Evolutionary conservation across 1,139 yeast species (phyloP).

Genomic region (Pneumocystis sp.): DNA sequence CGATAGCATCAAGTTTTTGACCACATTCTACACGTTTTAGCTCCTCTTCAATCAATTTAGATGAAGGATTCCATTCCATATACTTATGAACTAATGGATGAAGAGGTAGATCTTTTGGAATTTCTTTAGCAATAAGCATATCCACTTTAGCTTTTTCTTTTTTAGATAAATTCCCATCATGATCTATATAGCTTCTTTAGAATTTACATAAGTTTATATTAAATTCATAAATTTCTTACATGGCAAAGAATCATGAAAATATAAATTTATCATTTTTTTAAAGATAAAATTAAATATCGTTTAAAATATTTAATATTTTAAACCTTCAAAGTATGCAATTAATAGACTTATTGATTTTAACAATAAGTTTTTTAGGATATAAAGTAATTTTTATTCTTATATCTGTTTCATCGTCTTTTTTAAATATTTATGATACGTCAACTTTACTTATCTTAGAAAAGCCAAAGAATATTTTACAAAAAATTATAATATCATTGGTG

Average conservation of each 20-base stretch:
- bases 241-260: not conserved
- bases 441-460: not conserved
- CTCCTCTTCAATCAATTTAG: not conserved
- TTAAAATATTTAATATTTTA: not conserved
- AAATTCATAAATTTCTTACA: not conserved
- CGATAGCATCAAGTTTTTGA: slow-evolving; percentile 1
- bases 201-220: not conserved
- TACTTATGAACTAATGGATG: not conserved
- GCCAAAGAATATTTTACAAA: not conserved
- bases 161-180: not conserved
- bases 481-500: slow-evolving; percentile 1
- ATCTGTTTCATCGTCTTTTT: not conserved
- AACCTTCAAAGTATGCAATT: not conserved
- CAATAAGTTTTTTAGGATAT: not conserved
- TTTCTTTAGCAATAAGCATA: not conserved
- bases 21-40: not conserved
- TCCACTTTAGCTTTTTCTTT: not conserved
- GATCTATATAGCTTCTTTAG: not conserved
- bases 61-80: not conserved
- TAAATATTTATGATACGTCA: not conserved
- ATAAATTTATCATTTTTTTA: not conserved
- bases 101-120: not conserved
- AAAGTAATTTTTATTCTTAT: not conserved
- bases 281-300: not conserved
- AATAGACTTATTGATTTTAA: not conserved